These are phyloP conservation scores for Alternaria sp. DNA, from an alignment of 2,329 filamentous ascomycete species.

Conservation along the genomic window DNA sequence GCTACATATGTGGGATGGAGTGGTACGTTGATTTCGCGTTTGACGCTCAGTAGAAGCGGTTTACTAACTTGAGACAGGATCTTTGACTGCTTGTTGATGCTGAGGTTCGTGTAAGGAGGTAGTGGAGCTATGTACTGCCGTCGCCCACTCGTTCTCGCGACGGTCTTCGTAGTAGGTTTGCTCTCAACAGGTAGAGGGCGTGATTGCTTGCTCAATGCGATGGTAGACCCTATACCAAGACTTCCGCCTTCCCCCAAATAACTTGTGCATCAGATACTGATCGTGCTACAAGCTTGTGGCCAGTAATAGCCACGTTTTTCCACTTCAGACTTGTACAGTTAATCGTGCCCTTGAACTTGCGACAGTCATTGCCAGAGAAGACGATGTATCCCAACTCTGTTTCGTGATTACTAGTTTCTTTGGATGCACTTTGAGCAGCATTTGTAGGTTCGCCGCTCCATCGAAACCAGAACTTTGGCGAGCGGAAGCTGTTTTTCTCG, in stretches of 20 bases:
- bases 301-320: constrained; percentile 32
- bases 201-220: not conserved
- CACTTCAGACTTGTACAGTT: constrained; percentile 30
- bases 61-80: not conserved
- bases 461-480: constrained; percentile 40
- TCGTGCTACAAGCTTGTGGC: constrained; percentile 28
- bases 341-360: constrained; percentile 38
- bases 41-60: not conserved
- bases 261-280: constrained; percentile 29
- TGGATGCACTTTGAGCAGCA: not conserved
- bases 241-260: constrained; percentile 18
- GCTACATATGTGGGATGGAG: constrained; percentile 3
- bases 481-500: constrained; percentile 41
- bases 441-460: constrained; percentile 27
- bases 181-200: not conserved
- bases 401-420: constrained; percentile 2
- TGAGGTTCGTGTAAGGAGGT: not conserved
- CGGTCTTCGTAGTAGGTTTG: not conserved
- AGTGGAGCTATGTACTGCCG: not conserved
- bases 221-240: not conserved
- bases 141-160: not conserved
- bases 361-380: constrained; percentile 34
- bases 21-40: not conserved
- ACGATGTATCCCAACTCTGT: constrained; percentile 34
- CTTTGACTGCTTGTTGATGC: not conserved